A percentile compares a stretch with the other conserved stretches of the same genome.
Conservation (phyloP, 352 stramenopile genomes). For the Phytophthora multivora region DNA sequence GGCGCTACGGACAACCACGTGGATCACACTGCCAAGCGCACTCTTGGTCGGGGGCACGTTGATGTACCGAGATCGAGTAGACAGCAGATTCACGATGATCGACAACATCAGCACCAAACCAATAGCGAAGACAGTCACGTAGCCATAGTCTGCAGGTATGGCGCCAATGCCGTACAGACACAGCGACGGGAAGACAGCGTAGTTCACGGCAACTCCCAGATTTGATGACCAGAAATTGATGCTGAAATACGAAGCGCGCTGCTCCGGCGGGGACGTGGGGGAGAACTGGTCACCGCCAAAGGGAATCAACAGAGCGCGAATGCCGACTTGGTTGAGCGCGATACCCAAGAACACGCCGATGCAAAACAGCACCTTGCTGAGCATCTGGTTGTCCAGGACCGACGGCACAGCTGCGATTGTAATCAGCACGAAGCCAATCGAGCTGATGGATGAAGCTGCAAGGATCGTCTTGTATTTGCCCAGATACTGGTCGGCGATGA, state of each 20-base stretch:
- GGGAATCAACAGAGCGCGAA: conserved; percentile 59
- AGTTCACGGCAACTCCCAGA: conserved; percentile 68
- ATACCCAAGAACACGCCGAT: conserved; percentile 58
- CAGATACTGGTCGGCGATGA: conserved; percentile 60
- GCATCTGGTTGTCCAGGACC: conserved; percentile 29
- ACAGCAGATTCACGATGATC: conserved; percentile 38
- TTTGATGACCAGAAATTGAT: conserved; percentile 75
- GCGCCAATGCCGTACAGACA: conserved; percentile 66
- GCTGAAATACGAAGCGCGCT: conserved; percentile 15
- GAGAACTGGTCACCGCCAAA: conserved; percentile 42
- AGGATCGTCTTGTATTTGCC: conserved; percentile 44
- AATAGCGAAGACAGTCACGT: conserved; percentile 66
- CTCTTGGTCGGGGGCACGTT: conserved; percentile 39
- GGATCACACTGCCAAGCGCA: conserved; percentile 48
- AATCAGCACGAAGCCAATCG: conserved; percentile 52
- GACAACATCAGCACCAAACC: conserved; percentile 44
- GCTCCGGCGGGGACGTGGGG: conserved; percentile 3
- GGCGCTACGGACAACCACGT: conserved; percentile 34
- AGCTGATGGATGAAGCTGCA: conserved; percentile 32
- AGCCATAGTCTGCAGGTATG: conserved; percentile 37
- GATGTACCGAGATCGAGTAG: conserved; percentile 50
- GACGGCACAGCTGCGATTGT: conserved; percentile 46
- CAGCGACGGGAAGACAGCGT: conserved; percentile 74
- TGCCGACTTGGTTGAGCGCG: conserved; percentile 46
- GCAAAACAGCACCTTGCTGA: conserved; percentile 56